Percentiles rank a stretch among this genome's conserved stretches.
phyloP scores from a whole-genome alignment of 345 rosid species.

The Turnera subulata region DNA sequence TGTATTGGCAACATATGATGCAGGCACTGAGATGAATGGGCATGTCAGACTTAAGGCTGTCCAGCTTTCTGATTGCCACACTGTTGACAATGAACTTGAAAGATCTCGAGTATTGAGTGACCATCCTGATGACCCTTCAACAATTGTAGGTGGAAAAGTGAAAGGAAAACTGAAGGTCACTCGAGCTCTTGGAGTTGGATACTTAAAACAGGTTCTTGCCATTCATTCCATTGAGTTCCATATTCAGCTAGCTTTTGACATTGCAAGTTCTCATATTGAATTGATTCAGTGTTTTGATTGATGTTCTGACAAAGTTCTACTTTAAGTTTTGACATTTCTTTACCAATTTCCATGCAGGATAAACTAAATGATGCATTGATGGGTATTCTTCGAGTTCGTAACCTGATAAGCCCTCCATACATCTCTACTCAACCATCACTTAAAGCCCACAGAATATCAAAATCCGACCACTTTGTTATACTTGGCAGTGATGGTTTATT shows the following conservation, averaged over 20 bases:
- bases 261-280: neutral
- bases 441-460: conserved; percentile 61
- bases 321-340: too few relatives aligned
- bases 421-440: conserved; percentile 76
- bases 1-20: conserved; percentile 65
- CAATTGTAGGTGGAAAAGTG: conserved; percentile 67
- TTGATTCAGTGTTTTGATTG: too few relatives aligned
- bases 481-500: conserved; percentile 91
- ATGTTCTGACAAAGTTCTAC: too few relatives aligned
- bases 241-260: conserved; percentile 1
- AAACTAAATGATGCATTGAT: conserved; percentile 81
- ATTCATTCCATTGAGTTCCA: neutral
- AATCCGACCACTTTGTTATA: conserved; percentile 81
- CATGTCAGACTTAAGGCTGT: conserved; percentile 53
- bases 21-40: conserved; percentile 22
- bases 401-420: conserved; percentile 89
- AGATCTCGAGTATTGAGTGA: conserved; percentile 51
- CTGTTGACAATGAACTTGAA: conserved; percentile 79
- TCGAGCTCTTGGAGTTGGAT: conserved; percentile 93
- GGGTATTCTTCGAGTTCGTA: conserved; percentile 88
- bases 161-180: conserved; percentile 95
- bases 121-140: conserved; percentile 82
- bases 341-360: conserved; percentile 40
- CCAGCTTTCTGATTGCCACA: conserved; percentile 86
- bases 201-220: conserved; percentile 68